phyloP scores from a whole-genome alignment of 2,329 filamentous ascomycete species.

The Cladosporium austrohemisphaericum region DNA sequence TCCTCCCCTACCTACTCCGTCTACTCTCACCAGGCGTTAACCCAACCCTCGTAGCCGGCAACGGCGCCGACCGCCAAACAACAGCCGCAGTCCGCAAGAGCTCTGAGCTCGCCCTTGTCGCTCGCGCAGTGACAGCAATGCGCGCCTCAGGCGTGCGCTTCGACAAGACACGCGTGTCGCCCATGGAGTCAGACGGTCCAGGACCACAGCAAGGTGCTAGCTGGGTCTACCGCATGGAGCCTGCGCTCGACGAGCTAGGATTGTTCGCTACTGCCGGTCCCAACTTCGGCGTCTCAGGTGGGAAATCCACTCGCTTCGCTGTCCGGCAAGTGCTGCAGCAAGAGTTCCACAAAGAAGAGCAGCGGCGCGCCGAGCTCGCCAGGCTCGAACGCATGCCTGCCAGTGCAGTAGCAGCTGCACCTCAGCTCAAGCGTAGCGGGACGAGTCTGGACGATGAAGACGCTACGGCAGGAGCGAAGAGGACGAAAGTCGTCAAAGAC shows the following conservation, averaged over 20 bases:
- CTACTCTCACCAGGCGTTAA: conserved; percentile 88
- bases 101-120: conserved; percentile 75
- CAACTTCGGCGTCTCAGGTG: conserved; percentile 47
- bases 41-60: conserved; percentile 72
- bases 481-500: conserved; percentile 60
- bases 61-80: conserved; percentile 39
- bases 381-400: conserved; percentile 62
- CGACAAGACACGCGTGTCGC: conserved; percentile 64
- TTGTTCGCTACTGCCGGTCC: conserved; percentile 67
- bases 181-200: conserved; percentile 15
- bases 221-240: conserved; percentile 93
- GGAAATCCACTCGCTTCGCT: conserved; percentile 79
- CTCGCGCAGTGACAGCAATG: conserved; percentile 75
- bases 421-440: conserved; percentile 14
- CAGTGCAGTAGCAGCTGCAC: conserved; percentile 38
- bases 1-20: conserved; percentile 77
- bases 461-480: neutral
- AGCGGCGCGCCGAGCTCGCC: conserved; percentile 61
- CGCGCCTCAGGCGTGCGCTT: conserved; percentile 77
- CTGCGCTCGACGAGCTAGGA: conserved; percentile 75
- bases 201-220: conserved; percentile 42
- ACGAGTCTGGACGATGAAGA: conserved; percentile 9
- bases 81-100: conserved; percentile 86
- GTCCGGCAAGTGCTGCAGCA: conserved; percentile 90
- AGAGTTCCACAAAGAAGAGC: conserved; percentile 73